Evolutionary conservation across 768 basidiomycete genomes (phyloP).

Genomic region (Podaxis sp.): DNA sequence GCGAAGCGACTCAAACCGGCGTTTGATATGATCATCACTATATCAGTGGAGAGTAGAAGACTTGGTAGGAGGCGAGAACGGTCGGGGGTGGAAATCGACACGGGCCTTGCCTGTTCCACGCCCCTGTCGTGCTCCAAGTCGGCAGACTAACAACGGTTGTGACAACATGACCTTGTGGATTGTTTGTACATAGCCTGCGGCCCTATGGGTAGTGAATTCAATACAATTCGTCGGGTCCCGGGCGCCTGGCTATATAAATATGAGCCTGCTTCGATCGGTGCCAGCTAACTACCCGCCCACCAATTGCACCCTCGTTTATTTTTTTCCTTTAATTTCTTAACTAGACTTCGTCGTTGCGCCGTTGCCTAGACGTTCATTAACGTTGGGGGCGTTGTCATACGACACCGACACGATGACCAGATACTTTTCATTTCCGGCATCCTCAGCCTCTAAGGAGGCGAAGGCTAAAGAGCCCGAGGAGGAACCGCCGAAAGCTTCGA

Average conservation of each 20-base stretch:
- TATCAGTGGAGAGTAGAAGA: neutral
- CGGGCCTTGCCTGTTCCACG: neutral
- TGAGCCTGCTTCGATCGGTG: neutral
- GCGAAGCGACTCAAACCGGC: neutral
- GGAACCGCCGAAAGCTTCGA: neutral
- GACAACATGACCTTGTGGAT: neutral
- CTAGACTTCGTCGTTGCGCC: neutral
- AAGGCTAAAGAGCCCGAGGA: neutral
- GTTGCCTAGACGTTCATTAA: neutral
- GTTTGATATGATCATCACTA: neutral
- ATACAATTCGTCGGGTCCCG: constrained; percentile 1
- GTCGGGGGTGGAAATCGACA: neutral
- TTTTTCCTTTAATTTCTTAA: neutral
- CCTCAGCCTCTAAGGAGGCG: neutral
- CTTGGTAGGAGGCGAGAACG: neutral
- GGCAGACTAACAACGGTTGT: neutral
- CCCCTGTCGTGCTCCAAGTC: neutral
- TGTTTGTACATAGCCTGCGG: neutral
- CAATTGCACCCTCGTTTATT: neutral
- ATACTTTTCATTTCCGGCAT: constrained; percentile 1
- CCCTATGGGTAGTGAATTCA: neutral
- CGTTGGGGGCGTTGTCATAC: neutral
- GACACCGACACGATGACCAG: constrained; percentile 2
- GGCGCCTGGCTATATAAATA: constrained; percentile 10
- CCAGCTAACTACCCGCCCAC: constrained; percentile 6